These are phyloP conservation scores for Globisporangium camurandrum DNA, from an alignment of 352 stramenopile genomes.

Conservation along the genomic window DNA sequence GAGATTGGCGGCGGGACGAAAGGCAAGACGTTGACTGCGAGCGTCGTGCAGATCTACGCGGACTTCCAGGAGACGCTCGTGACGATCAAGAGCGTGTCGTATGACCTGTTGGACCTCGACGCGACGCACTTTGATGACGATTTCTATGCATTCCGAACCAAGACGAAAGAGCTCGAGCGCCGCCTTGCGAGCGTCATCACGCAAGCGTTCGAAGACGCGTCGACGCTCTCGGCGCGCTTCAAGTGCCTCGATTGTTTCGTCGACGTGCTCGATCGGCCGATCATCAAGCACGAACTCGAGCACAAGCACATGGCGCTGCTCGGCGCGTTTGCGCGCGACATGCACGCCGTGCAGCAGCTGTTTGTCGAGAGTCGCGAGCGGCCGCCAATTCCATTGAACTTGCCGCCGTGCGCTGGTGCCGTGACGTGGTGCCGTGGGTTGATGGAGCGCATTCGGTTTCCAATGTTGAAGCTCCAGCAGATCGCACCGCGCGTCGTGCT, in stretches of 20 bases:
- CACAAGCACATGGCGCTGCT: constrained; percentile 80
- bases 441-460: constrained; percentile 78
- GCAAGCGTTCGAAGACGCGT: constrained; percentile 90
- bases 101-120: constrained; percentile 88
- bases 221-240: constrained; percentile 80
- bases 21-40: constrained; percentile 88
- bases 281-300: constrained; percentile 87
- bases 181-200: constrained; percentile 85
- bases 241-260: constrained; percentile 91
- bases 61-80: constrained; percentile 81
- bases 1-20: constrained; percentile 91
- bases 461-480: constrained; percentile 83
- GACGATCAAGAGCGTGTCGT: constrained; percentile 72
- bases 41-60: constrained; percentile 81
- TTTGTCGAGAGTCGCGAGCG: constrained; percentile 84
- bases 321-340: constrained; percentile 67
- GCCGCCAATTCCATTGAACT: constrained; percentile 83
- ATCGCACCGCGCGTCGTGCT: constrained; percentile 75
- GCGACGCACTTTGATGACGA: constrained; percentile 88
- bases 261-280: constrained; percentile 72
- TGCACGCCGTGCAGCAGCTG: constrained; percentile 83
- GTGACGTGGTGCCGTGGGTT: constrained; percentile 89
- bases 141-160: constrained; percentile 86
- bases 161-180: constrained; percentile 86
- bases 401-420: constrained; percentile 86